Percentiles rank a stretch among this genome's conserved stretches.
phyloP scores from a whole-genome alignment of 1,284 basidiomycete species.

The Mixia osmundae region DNA sequence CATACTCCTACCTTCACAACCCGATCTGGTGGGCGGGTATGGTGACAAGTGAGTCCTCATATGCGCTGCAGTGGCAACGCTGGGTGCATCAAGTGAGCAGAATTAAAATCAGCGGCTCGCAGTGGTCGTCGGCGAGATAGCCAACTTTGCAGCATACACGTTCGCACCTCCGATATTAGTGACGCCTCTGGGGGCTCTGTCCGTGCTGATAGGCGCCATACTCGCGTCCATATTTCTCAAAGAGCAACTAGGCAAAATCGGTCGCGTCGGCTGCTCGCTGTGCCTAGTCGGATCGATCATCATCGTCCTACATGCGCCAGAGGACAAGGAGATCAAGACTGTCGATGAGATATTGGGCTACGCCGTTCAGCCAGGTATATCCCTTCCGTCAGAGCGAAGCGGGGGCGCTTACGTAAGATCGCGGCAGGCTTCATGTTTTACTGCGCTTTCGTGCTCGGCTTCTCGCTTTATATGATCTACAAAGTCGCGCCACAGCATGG shows the following conservation, averaged over 20 bases:
- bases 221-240: conserved; percentile 80
- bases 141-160: conserved; percentile 95
- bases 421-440: conserved; percentile 62
- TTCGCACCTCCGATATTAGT: conserved; percentile 95
- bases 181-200: conserved; percentile 81
- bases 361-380: conserved; percentile 63
- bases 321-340: conserved; percentile 78
- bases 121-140: conserved; percentile 83
- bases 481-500: conserved; percentile 67
- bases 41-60: conserved; percentile 46
- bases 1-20: conserved; percentile 47
- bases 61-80: neutral
- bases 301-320: conserved; percentile 88
- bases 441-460: conserved; percentile 57
- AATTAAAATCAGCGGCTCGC: conserved; percentile 1
- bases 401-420: neutral
- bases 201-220: conserved; percentile 87
- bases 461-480: conserved; percentile 71
- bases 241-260: conserved; percentile 82
- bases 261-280: conserved; percentile 71
- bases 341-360: conserved; percentile 84
- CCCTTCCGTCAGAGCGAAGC: neutral
- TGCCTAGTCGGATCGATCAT: conserved; percentile 77
- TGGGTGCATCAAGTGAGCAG: neutral
- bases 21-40: conserved; percentile 98